phyloP scores from a whole-genome alignment of 2,329 filamentous ascomycete species.

The Ceratocystis cubensis region DNA sequence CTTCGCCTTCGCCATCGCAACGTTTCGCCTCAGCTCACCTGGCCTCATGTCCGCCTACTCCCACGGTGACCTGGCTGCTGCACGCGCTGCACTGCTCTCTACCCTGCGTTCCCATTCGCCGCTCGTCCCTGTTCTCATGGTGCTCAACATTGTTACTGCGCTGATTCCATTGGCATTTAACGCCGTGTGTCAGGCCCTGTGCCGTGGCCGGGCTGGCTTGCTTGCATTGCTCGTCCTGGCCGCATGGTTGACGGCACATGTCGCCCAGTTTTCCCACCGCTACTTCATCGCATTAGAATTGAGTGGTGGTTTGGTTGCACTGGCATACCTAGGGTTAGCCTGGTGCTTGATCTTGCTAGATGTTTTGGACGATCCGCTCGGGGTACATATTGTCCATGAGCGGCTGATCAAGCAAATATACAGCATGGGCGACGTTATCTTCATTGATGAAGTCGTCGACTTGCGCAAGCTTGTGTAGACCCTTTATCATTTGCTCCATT shows the following conservation, averaged over 20 bases:
- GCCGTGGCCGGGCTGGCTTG: slow-evolving; percentile 15
- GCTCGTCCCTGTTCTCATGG: slow-evolving; percentile 21
- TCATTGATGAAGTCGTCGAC: slow-evolving; percentile 19
- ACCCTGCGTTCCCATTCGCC: slow-evolving; percentile 20
- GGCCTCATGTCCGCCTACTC: slow-evolving; percentile 15
- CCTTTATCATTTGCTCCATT: not conserved
- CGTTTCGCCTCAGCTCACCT: slow-evolving; percentile 16
- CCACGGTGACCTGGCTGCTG: slow-evolving; percentile 15
- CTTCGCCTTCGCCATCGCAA: slow-evolving; percentile 16
- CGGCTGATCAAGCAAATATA: slow-evolving; percentile 20
- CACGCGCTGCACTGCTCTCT: slow-evolving; percentile 15
- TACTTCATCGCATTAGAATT: slow-evolving; percentile 32
- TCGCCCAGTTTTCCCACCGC: slow-evolving; percentile 26
- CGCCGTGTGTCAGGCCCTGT: slow-evolving; percentile 6
- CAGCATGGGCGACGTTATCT: slow-evolving; percentile 20
- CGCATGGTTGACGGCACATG: slow-evolving; percentile 22
- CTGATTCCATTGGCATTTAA: slow-evolving; percentile 20
- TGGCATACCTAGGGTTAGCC: slow-evolving; percentile 25
- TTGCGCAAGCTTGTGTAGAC: slow-evolving; percentile 19
- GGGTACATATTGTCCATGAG: slow-evolving; percentile 18
- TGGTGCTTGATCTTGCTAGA: slow-evolving; percentile 21
- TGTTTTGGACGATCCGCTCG: slow-evolving; percentile 18
- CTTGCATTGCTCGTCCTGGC: slow-evolving; percentile 20
- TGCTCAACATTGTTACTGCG: slow-evolving; percentile 23
- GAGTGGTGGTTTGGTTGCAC: slow-evolving; percentile 27